Conservation (phyloP, 1,139 yeast genomes). For the Debaryomyces robertsiae region DNA sequence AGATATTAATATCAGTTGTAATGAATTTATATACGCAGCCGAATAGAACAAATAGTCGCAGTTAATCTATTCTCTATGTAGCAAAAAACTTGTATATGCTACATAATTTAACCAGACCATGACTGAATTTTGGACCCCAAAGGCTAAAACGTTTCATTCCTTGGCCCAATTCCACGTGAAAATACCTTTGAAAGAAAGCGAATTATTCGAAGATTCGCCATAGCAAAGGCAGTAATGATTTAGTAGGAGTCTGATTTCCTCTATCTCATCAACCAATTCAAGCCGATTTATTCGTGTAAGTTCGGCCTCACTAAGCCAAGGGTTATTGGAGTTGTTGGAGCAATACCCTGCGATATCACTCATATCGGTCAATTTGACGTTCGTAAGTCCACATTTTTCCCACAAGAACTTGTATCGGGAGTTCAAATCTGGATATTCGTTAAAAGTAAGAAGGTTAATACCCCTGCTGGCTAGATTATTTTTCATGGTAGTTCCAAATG, state of each 20-base stretch:
- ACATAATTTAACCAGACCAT: too few relatives aligned
- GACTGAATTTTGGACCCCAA: too few relatives aligned
- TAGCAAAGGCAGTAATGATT: conserved; percentile 66
- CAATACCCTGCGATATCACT: conserved; percentile 58
- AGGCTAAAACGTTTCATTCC: too few relatives aligned
- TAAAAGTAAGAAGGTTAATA: conserved; percentile 62
- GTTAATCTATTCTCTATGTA: too few relatives aligned
- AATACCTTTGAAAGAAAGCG: conserved; percentile 8
- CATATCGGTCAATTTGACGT: conserved; percentile 51
- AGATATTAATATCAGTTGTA: not conserved
- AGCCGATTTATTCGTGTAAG: conserved; percentile 55
- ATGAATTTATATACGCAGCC: too few relatives aligned
- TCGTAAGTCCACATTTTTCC: conserved; percentile 23
- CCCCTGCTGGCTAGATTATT: conserved; percentile 72
- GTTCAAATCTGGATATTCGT: conserved; percentile 38
- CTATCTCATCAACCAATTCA: conserved; percentile 87
- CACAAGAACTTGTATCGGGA: conserved; percentile 45
- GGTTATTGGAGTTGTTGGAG: conserved; percentile 16
- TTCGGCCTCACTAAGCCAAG: conserved; percentile 55
- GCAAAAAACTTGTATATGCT: too few relatives aligned
- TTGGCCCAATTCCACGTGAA: conserved; percentile 11
- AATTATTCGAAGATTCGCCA: conserved; percentile 19
- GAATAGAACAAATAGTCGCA: not conserved
- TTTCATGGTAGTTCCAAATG: conserved; percentile 83
- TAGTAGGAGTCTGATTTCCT: conserved; percentile 74